Base-by-base conservation (phyloP, 108 stramenopile genomes). In the Nitzschia sp. region DNA sequence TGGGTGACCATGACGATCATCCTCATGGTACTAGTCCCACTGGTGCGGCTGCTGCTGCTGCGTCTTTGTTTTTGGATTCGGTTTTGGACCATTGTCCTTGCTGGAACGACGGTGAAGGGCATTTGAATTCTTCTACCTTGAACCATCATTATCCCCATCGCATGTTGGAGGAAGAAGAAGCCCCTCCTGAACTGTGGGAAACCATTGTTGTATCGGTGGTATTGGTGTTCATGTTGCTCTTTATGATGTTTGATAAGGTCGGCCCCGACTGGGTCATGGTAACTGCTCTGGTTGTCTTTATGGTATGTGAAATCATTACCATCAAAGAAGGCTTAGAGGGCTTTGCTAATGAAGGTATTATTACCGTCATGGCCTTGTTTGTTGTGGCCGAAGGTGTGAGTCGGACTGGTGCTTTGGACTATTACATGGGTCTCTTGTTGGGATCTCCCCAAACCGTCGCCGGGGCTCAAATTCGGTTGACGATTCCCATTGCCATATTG, bases 321-420 rank as follows among this genome's bases (percentile, higher is more conserved):
- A 63, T 92, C 4, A 31, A 74, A 21, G 81, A 95, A 65, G 94
- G 87, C 2, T 48, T 92, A 19, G 81, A 58, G 9, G 95, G 95
- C 55, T 96, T 96, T 80, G 47, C 87, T 25, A 93, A 93, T 66
- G 85, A 86, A 59, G 86, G 88, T 2, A 59, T 96, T 21, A 53
- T 93, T 45, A 92, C 95, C 3, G 92, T 96, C 19, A 26, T 93
- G 75, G 82, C 88, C 63, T 64, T 95, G 47, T 93, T 92, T 58
- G 89, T 95, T 1, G 90, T 95, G 1, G 95, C 92, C 0, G 87
- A 89, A n/a, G 92, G 92, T 1, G 82, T 95, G 54, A 73, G 74
- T 51, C 72, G 77, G 18, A 95, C 95, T 5, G 95, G 95, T 0
- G 90, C 88, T 5, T 72, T 95, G 2, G 94, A 95, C 75, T 91